Evolutionary conservation across 352 stramenopile species (phyloP).

Genomic region (Saprolegnia parasitica): DNA sequence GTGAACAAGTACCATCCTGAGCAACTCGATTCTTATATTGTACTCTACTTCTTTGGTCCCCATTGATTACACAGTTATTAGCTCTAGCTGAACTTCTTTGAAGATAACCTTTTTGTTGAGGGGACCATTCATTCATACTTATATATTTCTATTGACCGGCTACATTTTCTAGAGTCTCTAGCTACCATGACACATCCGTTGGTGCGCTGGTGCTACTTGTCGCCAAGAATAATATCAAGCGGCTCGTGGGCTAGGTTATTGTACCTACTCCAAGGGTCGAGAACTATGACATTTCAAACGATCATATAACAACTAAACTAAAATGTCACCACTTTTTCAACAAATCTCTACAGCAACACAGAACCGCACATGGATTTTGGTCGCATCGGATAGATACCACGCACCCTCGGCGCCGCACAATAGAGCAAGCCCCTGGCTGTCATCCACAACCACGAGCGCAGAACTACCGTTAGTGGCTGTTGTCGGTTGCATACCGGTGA

Average conservation of each 20-base stretch:
- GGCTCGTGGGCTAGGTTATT: constrained; percentile 8
- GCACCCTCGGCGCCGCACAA: too few species aligned
- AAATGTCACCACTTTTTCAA: background rate
- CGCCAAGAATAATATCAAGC: constrained; percentile 29
- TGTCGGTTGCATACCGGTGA: too few species aligned
- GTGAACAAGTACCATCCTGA: constrained; percentile 28
- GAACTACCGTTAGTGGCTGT: too few species aligned
- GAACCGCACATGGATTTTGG: too few species aligned
- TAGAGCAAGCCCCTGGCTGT: too few species aligned
- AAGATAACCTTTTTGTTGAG: constrained; percentile 46
- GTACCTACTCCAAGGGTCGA: constrained; percentile 20
- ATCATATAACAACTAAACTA: too few species aligned
- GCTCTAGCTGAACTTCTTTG: constrained; percentile 86
- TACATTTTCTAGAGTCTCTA: constrained; percentile 31
- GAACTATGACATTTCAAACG: constrained; percentile 29
- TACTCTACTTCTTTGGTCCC: constrained; percentile 30
- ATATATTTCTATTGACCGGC: background rate
- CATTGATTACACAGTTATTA: constrained; percentile 85
- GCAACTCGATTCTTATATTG: constrained; percentile 23
- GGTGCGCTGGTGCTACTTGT: constrained; percentile 30
- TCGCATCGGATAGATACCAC: too few species aligned
- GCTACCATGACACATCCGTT: constrained; percentile 13
- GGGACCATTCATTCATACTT: constrained; percentile 25
- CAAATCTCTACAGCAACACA: too few species aligned
- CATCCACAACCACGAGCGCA: too few species aligned